Evolutionary conservation across 2,329 filamentous ascomycete species (phyloP).

Genomic region (Penicillium sp.): DNA sequence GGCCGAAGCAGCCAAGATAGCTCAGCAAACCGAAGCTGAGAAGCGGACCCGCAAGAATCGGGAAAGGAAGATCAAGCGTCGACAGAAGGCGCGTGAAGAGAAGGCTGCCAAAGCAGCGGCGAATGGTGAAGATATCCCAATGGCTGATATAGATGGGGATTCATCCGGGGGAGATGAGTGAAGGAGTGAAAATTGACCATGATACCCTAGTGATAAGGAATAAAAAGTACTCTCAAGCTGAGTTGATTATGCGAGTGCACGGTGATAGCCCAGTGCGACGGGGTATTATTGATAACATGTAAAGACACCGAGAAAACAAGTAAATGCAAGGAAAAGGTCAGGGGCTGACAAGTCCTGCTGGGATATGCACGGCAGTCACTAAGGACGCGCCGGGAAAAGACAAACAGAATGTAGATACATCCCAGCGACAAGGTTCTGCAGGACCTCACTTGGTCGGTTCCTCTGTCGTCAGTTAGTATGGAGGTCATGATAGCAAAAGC

Average conservation of each 20-base stretch:
- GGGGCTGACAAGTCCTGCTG: not conserved
- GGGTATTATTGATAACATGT: not conserved
- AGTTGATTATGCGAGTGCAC: not conserved
- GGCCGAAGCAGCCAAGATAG: constrained; percentile 24
- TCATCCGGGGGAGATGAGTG: constrained; percentile 15
- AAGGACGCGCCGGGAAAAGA: not conserved
- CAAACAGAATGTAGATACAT: not conserved
- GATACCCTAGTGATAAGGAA: not conserved
- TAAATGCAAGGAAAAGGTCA: not conserved
- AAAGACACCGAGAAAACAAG: not conserved
- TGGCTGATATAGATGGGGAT: constrained; percentile 16
- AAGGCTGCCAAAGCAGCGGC: constrained; percentile 27
- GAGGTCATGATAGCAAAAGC: not conserved
- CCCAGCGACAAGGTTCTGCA: not conserved
- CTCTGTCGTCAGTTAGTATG: not conserved
- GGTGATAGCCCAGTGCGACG: not conserved
- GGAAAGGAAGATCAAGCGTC: constrained; percentile 36
- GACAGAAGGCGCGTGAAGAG: constrained; percentile 35
- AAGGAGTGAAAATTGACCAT: not conserved
- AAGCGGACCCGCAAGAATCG: constrained; percentile 39
- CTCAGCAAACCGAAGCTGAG: constrained; percentile 35
- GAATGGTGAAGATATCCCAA: constrained; percentile 12
- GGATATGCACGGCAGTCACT: not conserved
- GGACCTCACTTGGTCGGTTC: not conserved
- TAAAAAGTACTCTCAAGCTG: not conserved